These are phyloP conservation scores for Cordyceps militaris DNA, from an alignment of 2,329 filamentous ascomycete genomes.

Conservation along the genomic window DNA sequence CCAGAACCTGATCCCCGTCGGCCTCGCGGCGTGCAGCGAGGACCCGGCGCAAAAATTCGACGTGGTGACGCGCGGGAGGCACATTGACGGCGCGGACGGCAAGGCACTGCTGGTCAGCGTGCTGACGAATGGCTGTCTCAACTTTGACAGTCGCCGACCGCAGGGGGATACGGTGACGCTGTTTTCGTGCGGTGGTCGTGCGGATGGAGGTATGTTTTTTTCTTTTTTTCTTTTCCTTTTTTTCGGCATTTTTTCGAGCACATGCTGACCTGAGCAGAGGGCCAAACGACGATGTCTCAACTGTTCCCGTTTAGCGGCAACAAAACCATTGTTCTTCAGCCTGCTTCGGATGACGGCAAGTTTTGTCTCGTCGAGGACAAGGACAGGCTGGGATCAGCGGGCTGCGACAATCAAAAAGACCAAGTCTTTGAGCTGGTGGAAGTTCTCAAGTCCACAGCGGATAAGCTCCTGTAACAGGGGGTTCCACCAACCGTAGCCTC, in stretches of 20 bases:
- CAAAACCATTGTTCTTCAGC: constrained; percentile 37
- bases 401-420: constrained; percentile 6
- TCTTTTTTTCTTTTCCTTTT: not conserved
- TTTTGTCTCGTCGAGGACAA: constrained; percentile 36
- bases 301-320: constrained; percentile 40
- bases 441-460: constrained; percentile 2
- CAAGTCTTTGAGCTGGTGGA: constrained; percentile 9
- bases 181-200: constrained; percentile 47
- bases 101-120: constrained; percentile 41
- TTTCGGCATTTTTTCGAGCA: not conserved
- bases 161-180: constrained; percentile 40
- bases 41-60: constrained; percentile 43
- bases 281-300: constrained; percentile 41
- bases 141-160: constrained; percentile 38
- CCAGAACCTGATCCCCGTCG: constrained; percentile 45
- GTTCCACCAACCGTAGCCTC: not conserved
- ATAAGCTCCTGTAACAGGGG: not conserved
- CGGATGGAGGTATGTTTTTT: constrained; percentile 35
- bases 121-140: constrained; percentile 45
- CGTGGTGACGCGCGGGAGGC: constrained; percentile 41
- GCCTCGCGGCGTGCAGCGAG: constrained; percentile 37
- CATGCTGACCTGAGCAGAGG: constrained; percentile 24
- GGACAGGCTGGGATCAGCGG: constrained; percentile 22
- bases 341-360: constrained; percentile 34
- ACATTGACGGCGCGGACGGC: constrained; percentile 37